Base-by-base conservation (phyloP, 768 basidiomycete genomes). In the Russula vinacea region DNA sequence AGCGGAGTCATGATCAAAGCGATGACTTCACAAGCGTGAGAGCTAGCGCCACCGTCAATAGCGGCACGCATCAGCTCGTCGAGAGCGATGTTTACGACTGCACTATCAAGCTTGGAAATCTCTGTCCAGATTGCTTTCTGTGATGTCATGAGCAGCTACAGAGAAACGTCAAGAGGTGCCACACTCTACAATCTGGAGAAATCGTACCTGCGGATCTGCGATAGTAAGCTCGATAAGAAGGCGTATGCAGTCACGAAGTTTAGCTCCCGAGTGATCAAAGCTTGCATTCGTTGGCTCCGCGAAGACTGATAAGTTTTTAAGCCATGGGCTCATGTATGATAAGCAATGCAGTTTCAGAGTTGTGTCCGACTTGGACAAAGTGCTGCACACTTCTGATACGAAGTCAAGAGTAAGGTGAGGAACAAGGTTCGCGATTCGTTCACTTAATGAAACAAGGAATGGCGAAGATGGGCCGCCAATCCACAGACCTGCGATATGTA, bases 331-430 rank as follows among this genome's bases (percentile, higher is more conserved):
- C 79, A 96, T 81, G 71, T 93, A 94, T 64, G 89, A 85, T 24
- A 95, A 73, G 70, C 87, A 92, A 64, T 81, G 83, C 45, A 90
- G 84, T 44, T 87, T 85, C 54, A 89, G 87, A 1, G 76, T 71
- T 2, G 75, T 70, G 26, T 72, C 71, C 75, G 80, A 70, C 52
- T 78, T 77, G n/a, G 78, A 76, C 79, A 90, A 84, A 3, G 85
- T 83, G 0, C 81, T 81, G 37, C 84, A 84, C 33, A 94, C 90
- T 74, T 94, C 94, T n/a, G 86, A 84, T 58, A 95, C 78, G 74
- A 96, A 92, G 74, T 96, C 94, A 19, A 96, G 77, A 0, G 93
- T 94, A 37, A 96, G 77, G 39, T 90, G 84, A 13, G 94, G 92
- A n/a, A 83, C 84, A 69, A 86, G 87, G 2, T 78, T 78, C 3